These are phyloP conservation scores for Suhomyces coccinellae DNA, from an alignment of 1,139 yeast species.

Conservation along the genomic window DNA sequence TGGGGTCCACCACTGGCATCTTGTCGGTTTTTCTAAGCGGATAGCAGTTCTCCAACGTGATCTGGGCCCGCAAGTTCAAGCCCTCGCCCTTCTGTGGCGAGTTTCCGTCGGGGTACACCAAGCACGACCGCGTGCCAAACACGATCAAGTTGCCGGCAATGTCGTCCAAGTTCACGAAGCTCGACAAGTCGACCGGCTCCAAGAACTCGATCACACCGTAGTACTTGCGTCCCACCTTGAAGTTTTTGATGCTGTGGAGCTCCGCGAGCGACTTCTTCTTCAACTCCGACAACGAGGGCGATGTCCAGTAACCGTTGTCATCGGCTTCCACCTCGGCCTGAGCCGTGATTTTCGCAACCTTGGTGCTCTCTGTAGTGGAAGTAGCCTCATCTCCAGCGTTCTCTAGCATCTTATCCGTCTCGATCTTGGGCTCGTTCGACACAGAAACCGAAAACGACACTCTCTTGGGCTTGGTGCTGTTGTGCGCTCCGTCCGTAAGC, in stretches of 20 bases:
- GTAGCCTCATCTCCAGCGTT: not conserved
- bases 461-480: slow-evolving; percentile 8
- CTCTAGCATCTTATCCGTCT: not conserved
- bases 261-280: slow-evolving; percentile 60
- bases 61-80: slow-evolving; percentile 70
- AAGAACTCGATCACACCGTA: slow-evolving; percentile 76
- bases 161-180: slow-evolving; percentile 56
- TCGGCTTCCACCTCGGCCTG: slow-evolving; percentile 44
- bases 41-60: slow-evolving; percentile 75
- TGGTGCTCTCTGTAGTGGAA: not conserved
- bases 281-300: slow-evolving; percentile 70
- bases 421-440: not conserved
- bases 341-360: slow-evolving; percentile 10
- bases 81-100: slow-evolving; percentile 78
- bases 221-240: slow-evolving; percentile 78
- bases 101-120: slow-evolving; percentile 73
- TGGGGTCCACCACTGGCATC: slow-evolving; percentile 74
- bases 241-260: slow-evolving; percentile 61
- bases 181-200: slow-evolving; percentile 79
- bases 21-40: slow-evolving; percentile 74
- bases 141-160: slow-evolving; percentile 66
- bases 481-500: slow-evolving; percentile 10
- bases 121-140: slow-evolving; percentile 62
- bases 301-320: slow-evolving; percentile 80
- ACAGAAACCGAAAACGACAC: slow-evolving; percentile 8